Evolutionary conservation across 805 yeast genomes (phyloP), one percentile per base, ranked within the genome.

Genomic region (Saturnispora kantuleensis): DNA sequence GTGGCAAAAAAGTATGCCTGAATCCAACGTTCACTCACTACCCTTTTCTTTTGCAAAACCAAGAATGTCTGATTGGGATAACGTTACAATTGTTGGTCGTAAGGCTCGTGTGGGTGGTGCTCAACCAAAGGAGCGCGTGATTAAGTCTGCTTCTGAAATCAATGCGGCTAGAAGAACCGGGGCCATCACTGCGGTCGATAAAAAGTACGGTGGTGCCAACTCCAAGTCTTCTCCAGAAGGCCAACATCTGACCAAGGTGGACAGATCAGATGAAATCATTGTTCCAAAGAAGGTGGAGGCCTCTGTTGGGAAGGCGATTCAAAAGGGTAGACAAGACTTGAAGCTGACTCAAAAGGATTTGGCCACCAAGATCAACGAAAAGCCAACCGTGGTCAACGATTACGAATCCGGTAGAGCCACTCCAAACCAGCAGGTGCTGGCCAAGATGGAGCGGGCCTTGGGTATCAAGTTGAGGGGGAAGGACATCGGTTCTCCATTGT

Each of bases 401-500:
- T 93, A 93, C 66, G 98, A 93, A 71, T 85, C 95, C 46, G 97
- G 96, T 48, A 80, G 95, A 62, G 98, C 96, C 38, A 78, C 84
- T 53, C 98, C 98, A 47, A 89, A 86, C 71, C 98, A 93, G 71
- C 97, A 89, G 68, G 67, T 93, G 43, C 74, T 93, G 58, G 89
- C 83, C 45, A 93, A 93, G 71, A 68, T 93, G 64, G 97, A 93
- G 71, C 78, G 96, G 66, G 94, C 83, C 35, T 73, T 93, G 56
- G 97, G 97, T 54, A 83, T 93, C 52, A 93, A 88, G 70, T 77
- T 93, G 62, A 79, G 97, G 70, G 98, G 98, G 62, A 89, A 90
- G 71, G 84, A 81, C 66, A 84, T 93, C 58, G 98, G 98, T 51
- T 79, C 81, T 57, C 96, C 97, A 31, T 72, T 93, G 54, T 75